These are phyloP conservation scores for Diplogelasinospora grovesii DNA, from an alignment of 495 filamentous ascomycete genomes.

Conservation along the genomic window DNA sequence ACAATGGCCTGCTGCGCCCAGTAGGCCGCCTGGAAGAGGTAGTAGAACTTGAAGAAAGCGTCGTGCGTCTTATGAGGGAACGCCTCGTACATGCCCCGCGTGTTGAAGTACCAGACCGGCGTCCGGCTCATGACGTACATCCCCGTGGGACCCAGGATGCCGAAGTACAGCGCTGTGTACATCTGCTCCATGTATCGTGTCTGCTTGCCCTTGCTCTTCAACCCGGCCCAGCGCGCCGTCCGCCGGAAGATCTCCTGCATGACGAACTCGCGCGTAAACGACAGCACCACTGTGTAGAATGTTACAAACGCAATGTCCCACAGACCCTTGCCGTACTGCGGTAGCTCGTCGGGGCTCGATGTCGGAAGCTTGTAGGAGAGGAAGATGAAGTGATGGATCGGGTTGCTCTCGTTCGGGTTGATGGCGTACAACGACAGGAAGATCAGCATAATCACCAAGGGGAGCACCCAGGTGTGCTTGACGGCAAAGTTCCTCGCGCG, in stretches of 20 bases:
- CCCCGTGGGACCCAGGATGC: conserved; percentile 74
- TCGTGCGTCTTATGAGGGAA: conserved; percentile 87
- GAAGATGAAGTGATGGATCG: conserved; percentile 81
- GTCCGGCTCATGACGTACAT: conserved; percentile 88
- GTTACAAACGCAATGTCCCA: conserved; percentile 81
- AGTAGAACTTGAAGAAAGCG: conserved; percentile 90
- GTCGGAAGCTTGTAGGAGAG: conserved; percentile 75
- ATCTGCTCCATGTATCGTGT: conserved; percentile 95
- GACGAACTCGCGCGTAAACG: conserved; percentile 91
- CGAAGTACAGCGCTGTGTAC: conserved; percentile 96
- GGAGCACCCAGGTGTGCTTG: conserved; percentile 75
- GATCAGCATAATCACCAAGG: conserved; percentile 60
- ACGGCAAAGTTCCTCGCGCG: conserved; percentile 60
- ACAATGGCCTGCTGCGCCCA: conserved; percentile 96
- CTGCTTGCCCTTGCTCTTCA: conserved; percentile 71
- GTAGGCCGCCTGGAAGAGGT: conserved; percentile 90
- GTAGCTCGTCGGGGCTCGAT: conserved; percentile 42
- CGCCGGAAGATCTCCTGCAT: conserved; percentile 91
- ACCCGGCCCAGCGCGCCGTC: conserved; percentile 60
- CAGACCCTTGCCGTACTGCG: conserved; percentile 84
- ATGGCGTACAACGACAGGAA: conserved; percentile 64
- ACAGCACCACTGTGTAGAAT: conserved; percentile 85
- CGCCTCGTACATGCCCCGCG: conserved; percentile 76
- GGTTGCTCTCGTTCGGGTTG: conserved; percentile 77
- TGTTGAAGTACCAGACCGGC: conserved; percentile 98